Evolutionary conservation across 2,329 filamentous ascomycete genomes (phyloP), one percentile per base, ranked within the genome.

Genomic region (Clonostachys rhizophaga): DNA sequence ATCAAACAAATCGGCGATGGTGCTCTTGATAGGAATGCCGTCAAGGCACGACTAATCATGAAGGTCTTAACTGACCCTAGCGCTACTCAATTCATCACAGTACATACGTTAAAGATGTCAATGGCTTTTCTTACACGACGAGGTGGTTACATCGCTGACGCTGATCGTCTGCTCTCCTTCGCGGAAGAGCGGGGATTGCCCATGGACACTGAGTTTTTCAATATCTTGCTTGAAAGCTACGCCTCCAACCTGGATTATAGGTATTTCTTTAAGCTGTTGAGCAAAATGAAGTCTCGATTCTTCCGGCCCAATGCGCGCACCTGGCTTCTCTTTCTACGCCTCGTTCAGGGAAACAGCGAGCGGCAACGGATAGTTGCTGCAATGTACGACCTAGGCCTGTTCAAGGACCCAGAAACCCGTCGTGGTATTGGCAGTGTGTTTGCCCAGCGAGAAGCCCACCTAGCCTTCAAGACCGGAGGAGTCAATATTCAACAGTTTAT

Each of bases 311-410:
- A 75, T 43, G 56, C 70, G 4, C 57, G 59, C 14, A 78, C 76
- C 0, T 79, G 76, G 76, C 52, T 71, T 4, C 61, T 72, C 5
- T 74, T 78, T 49, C 59, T 79, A 16, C 59, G 64, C n/a, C 63
- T 79, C 41, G 76, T 86, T 48, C 76, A 80, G 59, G 76, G 76
- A 11, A 81, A 84, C 56, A 73, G 79, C n/a, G 69, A 74, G 44
- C 66, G 68, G 45, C 67, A 69, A 20, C 70, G 73, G 52, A 61
- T 76, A 33, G 56, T 79, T 33, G 65, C 67, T 12, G 62, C 64
- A 48, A 78, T 79, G 74, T 63, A 71, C 47, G 58, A 66, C 35
- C 61, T 68, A 16, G 70, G 69, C 20, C 62, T 77, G 43, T 62
- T 79, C 39, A 56, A 64, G 8, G 62, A 67, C 20, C 58, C 61